phyloP scores from a whole-genome alignment of 2,329 filamentous ascomycete genomes.

The Monosporascus sp. region DNA sequence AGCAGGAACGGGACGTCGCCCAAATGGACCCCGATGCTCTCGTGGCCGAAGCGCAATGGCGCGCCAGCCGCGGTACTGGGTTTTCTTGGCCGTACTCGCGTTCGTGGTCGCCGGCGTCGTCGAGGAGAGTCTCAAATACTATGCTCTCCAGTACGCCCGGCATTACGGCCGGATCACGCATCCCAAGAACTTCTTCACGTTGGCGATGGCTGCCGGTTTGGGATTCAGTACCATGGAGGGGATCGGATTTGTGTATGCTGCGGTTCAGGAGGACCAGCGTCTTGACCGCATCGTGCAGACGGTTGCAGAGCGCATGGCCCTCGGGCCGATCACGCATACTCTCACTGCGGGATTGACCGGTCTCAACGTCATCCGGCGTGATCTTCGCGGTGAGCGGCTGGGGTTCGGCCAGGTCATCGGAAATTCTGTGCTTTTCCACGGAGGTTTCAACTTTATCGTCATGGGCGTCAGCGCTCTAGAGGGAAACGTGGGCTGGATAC shows the following conservation, averaged over 20 bases:
- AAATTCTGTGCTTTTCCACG: conserved; percentile 12
- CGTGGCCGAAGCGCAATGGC: conserved; percentile 4
- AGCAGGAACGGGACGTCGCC: conserved; percentile 2
- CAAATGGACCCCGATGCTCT: conserved; percentile 3
- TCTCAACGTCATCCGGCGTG: conserved; percentile 6
- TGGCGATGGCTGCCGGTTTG: conserved; percentile 9
- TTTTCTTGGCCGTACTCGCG: conserved; percentile 8
- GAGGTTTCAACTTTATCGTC: conserved; percentile 9
- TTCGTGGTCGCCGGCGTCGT: conserved; percentile 9
- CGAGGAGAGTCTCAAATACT: conserved; percentile 15
- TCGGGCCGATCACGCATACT: conserved; percentile 9
- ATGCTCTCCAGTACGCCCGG: conserved; percentile 7
- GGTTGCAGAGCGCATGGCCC: conserved; percentile 9
- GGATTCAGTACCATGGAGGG: conserved; percentile 15
- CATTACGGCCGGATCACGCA: conserved; percentile 7
- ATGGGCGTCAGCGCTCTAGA: conserved; percentile 13
- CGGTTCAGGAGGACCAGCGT: conserved; percentile 1
- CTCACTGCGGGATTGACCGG: conserved; percentile 11
- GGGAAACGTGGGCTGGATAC: conserved; percentile 17
- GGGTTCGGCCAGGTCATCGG: conserved; percentile 5
- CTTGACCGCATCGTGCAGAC: conserved; percentile 4
- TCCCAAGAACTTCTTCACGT: conserved; percentile 6
- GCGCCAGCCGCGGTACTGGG: conserved; percentile 9
- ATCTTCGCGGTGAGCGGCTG: conserved; percentile 5
- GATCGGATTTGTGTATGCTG: conserved; percentile 11